These are phyloP conservation scores for Furculomyces boomerangus DNA, from an alignment of 371 early-diverging fungal genomes.

Conservation along the genomic window DNA sequence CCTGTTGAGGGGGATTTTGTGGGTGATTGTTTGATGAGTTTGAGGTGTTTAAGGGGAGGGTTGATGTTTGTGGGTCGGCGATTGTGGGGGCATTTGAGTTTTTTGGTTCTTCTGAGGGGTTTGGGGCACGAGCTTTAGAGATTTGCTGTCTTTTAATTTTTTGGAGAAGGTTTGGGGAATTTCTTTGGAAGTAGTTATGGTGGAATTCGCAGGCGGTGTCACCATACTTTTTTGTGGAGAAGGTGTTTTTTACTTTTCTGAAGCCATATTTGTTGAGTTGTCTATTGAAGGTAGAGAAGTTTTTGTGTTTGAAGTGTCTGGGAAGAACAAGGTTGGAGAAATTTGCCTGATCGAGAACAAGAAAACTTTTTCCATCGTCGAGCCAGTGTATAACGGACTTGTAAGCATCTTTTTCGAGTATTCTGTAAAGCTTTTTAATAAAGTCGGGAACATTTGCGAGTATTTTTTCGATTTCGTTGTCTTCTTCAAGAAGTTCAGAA, in stretches of 20 bases:
- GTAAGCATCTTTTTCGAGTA: constrained; percentile 24
- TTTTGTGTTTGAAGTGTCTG: constrained; percentile 70
- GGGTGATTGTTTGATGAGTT: not conserved
- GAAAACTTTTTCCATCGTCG: constrained; percentile 40
- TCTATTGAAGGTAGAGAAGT: constrained; percentile 71
- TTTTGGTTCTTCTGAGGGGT: not conserved
- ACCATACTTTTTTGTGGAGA: constrained; percentile 21
- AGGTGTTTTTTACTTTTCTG: constrained; percentile 34
- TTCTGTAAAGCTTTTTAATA: constrained; percentile 25
- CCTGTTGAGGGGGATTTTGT: constrained; percentile 8
- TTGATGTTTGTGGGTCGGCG: not conserved
- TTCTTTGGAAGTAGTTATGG: constrained; percentile 62
- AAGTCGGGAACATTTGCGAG: constrained; percentile 21
- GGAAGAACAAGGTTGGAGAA: constrained; percentile 55
- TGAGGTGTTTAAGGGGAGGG: not conserved
- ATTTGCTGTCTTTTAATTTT: constrained; percentile 63
- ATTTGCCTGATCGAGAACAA: constrained; percentile 47
- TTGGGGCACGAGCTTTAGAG: constrained; percentile 12
- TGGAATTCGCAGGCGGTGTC: constrained; percentile 65
- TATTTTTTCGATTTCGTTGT: not conserved
- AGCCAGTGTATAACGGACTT: constrained; percentile 22
- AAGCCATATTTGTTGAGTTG: constrained; percentile 60
- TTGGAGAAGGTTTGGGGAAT: constrained; percentile 58
- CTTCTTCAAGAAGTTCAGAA: no score
- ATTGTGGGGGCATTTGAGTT: not conserved